Base-by-base conservation (phyloP, 1,139 yeast species). In the Blastobotrys ciferrii region DNA sequence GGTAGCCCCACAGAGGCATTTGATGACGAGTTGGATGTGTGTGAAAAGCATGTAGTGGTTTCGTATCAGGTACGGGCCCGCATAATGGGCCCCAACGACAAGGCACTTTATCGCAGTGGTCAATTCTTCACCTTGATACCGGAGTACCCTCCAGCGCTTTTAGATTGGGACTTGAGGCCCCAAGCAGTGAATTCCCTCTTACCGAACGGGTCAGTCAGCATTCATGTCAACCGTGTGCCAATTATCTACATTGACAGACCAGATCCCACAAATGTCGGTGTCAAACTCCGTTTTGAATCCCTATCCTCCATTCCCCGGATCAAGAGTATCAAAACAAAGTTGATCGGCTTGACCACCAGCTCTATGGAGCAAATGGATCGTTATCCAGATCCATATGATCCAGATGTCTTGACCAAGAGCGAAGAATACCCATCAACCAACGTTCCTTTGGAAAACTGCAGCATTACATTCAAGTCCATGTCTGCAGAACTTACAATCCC, bases 61-160 rank as follows among this genome's bases (percentile, higher is more conserved):
- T 35, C 53, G 19, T 57, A 57, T 39, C 49, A 49, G 9, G 44
- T 57, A 18, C 49, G 59, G 11, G 57, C 57, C 11, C 53, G 55
- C 18, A 28, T 57, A 19, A 33, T 47, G 13, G 40, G 40, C 6
- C 28, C 12, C 3, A 13, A 36, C 14, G 15, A 19, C 28, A 36
- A 36, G 40, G 28, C 12, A 11, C 40, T 36, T 28, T 17, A 23
- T 28, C 40, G 19, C 28, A 17, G 25, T 12, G 5, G 28, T 3
- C 40, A 23, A 9, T 17, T 36, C 40, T 9, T 36, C n/a, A 18
- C 17, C n/a, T 19, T 36, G 28, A 23, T 23, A 23, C 28, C 28
- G 28, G 28, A 23, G 9, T 23, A 23, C 9, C 28, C 28, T 6
- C 28, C 28, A 9, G 28, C 28, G 28, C 28, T 23, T 5, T 23